Base-by-base conservation (phyloP, 176 grass and related monocot genomes). In the Typha latifolia region DNA sequence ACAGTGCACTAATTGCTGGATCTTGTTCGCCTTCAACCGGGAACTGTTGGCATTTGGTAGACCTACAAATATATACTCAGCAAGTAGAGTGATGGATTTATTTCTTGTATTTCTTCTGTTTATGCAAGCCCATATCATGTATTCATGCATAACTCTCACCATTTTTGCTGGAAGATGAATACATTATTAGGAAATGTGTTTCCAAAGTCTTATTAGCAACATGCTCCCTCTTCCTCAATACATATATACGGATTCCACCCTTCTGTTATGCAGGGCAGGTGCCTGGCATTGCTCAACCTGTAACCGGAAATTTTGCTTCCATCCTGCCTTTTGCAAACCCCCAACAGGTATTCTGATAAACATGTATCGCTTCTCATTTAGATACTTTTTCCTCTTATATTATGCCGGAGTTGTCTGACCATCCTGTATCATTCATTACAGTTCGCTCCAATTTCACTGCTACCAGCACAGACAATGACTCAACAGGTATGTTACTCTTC, bases 41-140 rank as follows among this genome's bases (percentile, higher is more conserved):
- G 51, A 67, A 66, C 51, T 67, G 43, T 66, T 67, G 51, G 29
- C 50, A 57, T 66, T 76, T 76, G 63, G 64, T 76, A 66, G 73
- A 76, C 64, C 59, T 43, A 67, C 51, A 67, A 63, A 76, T 32
- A 59, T 76, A 76, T 67, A 51, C 12, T 59, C 73, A 76, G 48
- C 32, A 65, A 34, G 16, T 20, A 49, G 15, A 76, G 32, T 76
- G 49, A 51, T 61, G 63, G n/a, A 76, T 59, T 27, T 59, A 56
- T 66, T 70, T 76, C 27, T 10, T 65, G 18, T 74, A 49, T 51
- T 7, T 31, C 7, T 65, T 49, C 62, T 21, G 9, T 23, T 64
- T 52, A 74, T 74, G 61, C 48, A 64, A 51, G 61, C 64, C 64
- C 48, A 66, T 61, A 59, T 59, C 29, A 67, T 56, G 51, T 57